phyloP scores from a whole-genome alignment of 306 rosid genomes.

The barrel medic (Medicago truncatula) region DNA sequence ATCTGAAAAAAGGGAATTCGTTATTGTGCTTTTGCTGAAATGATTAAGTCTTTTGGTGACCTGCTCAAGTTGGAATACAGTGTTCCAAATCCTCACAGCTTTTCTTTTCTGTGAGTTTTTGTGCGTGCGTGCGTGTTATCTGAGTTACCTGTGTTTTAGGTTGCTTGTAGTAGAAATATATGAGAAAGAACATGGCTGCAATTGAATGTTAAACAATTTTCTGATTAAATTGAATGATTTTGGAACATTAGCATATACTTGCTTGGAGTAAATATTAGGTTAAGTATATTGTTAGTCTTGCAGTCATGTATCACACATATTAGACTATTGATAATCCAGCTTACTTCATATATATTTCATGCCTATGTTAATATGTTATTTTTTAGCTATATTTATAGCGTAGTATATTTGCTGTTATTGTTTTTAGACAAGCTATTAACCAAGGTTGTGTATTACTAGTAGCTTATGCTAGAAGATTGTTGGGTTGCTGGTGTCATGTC shows the following conservation, averaged over 20 bases:
- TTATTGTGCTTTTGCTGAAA: conserved; percentile 23
- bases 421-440: no score
- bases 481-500: conserved; percentile 5
- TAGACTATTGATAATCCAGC: no score
- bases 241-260: conserved; percentile 4
- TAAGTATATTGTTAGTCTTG: no score
- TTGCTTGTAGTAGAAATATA: neutral
- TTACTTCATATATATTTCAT: no score
- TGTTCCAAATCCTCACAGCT: conserved; percentile 26
- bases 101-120: neutral
- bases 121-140: neutral
- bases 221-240: conserved; percentile 10
- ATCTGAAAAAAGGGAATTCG: conserved; percentile 8
- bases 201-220: conserved; percentile 4
- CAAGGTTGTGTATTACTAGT: no score
- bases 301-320: no score
- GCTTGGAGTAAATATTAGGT: neutral
- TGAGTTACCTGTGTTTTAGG: conserved; percentile 7
- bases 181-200: conserved; percentile 6
- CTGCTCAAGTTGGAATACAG: conserved; percentile 1
- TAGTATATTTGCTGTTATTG: neutral
- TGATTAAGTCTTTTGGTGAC: conserved; percentile 5
- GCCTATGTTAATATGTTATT: no score
- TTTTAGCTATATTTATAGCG: neutral
- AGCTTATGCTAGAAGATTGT: neutral